phyloP scores from a whole-genome alignment of 2,329 filamentous ascomycete species.

The Cladosporium sp. region DNA sequence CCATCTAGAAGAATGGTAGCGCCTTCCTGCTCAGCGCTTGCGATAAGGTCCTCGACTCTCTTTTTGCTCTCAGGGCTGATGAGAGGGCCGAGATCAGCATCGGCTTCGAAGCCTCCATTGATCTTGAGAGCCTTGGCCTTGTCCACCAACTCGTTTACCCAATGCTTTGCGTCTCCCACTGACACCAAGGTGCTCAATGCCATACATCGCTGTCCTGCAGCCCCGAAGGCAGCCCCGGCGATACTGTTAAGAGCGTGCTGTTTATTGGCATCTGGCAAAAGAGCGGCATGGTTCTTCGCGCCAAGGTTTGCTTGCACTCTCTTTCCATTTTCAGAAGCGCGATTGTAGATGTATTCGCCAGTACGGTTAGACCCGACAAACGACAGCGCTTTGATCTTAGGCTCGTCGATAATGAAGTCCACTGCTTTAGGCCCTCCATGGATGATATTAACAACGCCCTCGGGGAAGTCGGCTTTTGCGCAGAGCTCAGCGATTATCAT shows the following conservation, averaged over 20 bases:
- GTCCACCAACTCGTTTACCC: slow-evolving; percentile 73
- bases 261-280: slow-evolving; percentile 83
- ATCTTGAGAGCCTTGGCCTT: slow-evolving; percentile 67
- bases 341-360: slow-evolving; percentile 77
- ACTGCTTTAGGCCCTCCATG: slow-evolving; percentile 77
- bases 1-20: slow-evolving; percentile 77
- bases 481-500: slow-evolving; percentile 81
- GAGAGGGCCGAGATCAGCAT: slow-evolving; percentile 74
- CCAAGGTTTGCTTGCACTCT: slow-evolving; percentile 83
- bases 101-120: slow-evolving; percentile 75
- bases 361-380: slow-evolving; percentile 86
- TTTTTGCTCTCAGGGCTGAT: slow-evolving; percentile 74
- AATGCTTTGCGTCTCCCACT: slow-evolving; percentile 78
- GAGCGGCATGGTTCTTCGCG: slow-evolving; percentile 82
- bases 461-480: slow-evolving; percentile 73
- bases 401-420: slow-evolving; percentile 80
- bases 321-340: slow-evolving; percentile 79
- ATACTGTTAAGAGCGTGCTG: slow-evolving; percentile 83
- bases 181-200: slow-evolving; percentile 79
- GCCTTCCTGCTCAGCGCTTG: slow-evolving; percentile 71
- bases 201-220: slow-evolving; percentile 83
- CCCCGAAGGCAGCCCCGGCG: slow-evolving; percentile 76
- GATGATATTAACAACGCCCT: slow-evolving; percentile 75
- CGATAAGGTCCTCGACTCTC: slow-evolving; percentile 71
- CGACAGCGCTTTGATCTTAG: slow-evolving; percentile 76